Percentiles rank a stretch among this genome's conserved stretches.
phyloP scores from a whole-genome alignment of 371 early-diverging fungal species.

The Coelomomyces lativittatus region DNA sequence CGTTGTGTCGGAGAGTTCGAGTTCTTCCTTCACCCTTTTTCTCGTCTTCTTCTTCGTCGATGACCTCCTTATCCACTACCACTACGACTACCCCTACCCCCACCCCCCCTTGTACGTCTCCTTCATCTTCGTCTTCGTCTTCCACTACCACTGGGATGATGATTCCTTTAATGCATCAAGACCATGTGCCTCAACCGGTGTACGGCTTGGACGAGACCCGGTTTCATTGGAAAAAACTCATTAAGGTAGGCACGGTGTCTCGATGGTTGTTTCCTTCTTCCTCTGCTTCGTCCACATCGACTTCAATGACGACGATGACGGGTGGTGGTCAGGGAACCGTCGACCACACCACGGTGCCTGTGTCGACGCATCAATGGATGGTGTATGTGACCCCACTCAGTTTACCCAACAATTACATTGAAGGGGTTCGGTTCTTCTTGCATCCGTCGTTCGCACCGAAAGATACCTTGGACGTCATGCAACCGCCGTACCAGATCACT shows the following conservation, averaged over 20 bases:
- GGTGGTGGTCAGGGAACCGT: conserved; percentile 3
- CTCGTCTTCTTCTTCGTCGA: neutral
- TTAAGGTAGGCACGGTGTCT: conserved; percentile 71
- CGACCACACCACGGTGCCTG: conserved; percentile 43
- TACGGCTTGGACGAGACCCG: conserved; percentile 36
- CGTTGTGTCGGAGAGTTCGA: conserved; percentile 22
- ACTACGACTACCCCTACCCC: neutral
- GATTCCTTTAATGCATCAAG: neutral
- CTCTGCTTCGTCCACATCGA: neutral
- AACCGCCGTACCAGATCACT: conserved; percentile 62
- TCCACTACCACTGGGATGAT: neutral
- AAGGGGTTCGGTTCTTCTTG: conserved; percentile 61
- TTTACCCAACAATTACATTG: conserved; percentile 41
- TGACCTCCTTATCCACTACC: neutral
- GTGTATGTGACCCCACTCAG: conserved; percentile 52
- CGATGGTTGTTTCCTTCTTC: conserved; percentile 44
- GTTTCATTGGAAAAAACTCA: conserved; percentile 60
- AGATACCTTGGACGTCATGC: conserved; percentile 58
- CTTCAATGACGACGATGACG: neutral
- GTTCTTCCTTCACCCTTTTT: neutral
- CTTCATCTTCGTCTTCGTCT: neutral
- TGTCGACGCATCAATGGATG: conserved; percentile 66
- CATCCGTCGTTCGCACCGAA: conserved; percentile 77
- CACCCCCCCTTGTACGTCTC: neutral
- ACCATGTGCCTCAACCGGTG: neutral